Conservation (phyloP, 2,329 filamentous ascomycete species). For the Lojkania enalia region DNA sequence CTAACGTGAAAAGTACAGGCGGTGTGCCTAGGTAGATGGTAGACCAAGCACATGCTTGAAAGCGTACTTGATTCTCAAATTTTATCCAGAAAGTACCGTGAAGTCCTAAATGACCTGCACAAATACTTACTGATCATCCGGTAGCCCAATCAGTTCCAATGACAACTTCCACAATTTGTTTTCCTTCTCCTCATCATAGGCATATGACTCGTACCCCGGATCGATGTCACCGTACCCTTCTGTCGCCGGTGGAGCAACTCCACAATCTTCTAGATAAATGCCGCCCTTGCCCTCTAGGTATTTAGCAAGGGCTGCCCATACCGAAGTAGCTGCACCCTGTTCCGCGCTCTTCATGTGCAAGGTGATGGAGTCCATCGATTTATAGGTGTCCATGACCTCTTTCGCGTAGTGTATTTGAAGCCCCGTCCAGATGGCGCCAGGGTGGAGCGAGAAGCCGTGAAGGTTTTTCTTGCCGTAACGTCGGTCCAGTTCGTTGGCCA, state of each 20-base stretch:
- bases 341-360: conserved; percentile 27
- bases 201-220: conserved; percentile 26
- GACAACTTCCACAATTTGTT: conserved; percentile 33
- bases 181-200: conserved; percentile 33
- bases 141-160: conserved; percentile 19
- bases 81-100: too few species aligned
- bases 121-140: conserved; percentile 11
- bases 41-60: too few species aligned
- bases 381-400: conserved; percentile 11
- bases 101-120: too few species aligned
- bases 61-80: too few species aligned
- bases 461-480: conserved; percentile 50
- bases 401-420: conserved; percentile 20
- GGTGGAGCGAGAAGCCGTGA: conserved; percentile 52
- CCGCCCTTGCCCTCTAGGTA: conserved; percentile 54
- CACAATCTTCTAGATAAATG: conserved; percentile 49
- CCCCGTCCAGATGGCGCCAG: conserved; percentile 50
- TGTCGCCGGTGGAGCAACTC: conserved; percentile 29
- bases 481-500: conserved; percentile 56
- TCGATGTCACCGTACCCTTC: conserved; percentile 14
- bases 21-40: too few species aligned
- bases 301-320: conserved; percentile 50
- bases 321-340: conserved; percentile 55
- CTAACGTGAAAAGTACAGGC: too few species aligned
- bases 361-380: conserved; percentile 10